Evolutionary conservation across 305 asterid species (phyloP).

Genomic region (Rubia tinctorum): DNA sequence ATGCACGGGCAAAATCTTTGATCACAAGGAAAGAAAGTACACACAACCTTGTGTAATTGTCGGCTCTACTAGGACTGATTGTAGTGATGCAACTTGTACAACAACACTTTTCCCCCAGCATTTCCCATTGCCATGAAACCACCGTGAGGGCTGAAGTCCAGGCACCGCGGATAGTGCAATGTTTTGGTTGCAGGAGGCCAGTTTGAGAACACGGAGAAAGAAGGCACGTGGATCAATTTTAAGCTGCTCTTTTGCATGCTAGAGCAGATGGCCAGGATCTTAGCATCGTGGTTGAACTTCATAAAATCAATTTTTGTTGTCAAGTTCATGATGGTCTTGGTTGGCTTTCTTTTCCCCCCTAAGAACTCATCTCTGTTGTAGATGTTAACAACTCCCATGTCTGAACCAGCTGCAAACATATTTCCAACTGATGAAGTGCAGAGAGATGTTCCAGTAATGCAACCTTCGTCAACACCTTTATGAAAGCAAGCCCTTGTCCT

Average conservation of each 20-base stretch:
- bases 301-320: slow-evolving; percentile 70
- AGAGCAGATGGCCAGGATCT: slow-evolving; percentile 75
- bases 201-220: slow-evolving; percentile 72
- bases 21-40: too few species aligned
- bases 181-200: slow-evolving; percentile 62
- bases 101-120: slow-evolving; percentile 72
- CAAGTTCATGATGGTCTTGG: slow-evolving; percentile 66
- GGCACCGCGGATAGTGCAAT: slow-evolving; percentile 57
- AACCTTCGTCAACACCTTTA: slow-evolving; percentile 87
- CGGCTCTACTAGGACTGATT: slow-evolving; percentile 39
- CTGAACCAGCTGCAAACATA: slow-evolving; percentile 89
- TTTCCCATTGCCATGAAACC: slow-evolving; percentile 89
- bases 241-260: slow-evolving; percentile 78
- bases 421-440: slow-evolving; percentile 61
- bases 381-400: slow-evolving; percentile 75
- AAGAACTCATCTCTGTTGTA: slow-evolving; percentile 63
- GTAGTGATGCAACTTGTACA: slow-evolving; percentile 91
- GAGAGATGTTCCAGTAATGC: slow-evolving; percentile 68
- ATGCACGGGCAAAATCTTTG: too few species aligned
- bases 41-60: too few species aligned
- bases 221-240: slow-evolving; percentile 72
- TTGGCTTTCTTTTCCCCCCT: slow-evolving; percentile 79
- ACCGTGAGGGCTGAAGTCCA: slow-evolving; percentile 89
- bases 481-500: slow-evolving; percentile 77
- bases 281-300: slow-evolving; percentile 74